Base-by-base conservation (phyloP, 1,284 basidiomycete species). In the Pseudozyma hubeiensis region DNA sequence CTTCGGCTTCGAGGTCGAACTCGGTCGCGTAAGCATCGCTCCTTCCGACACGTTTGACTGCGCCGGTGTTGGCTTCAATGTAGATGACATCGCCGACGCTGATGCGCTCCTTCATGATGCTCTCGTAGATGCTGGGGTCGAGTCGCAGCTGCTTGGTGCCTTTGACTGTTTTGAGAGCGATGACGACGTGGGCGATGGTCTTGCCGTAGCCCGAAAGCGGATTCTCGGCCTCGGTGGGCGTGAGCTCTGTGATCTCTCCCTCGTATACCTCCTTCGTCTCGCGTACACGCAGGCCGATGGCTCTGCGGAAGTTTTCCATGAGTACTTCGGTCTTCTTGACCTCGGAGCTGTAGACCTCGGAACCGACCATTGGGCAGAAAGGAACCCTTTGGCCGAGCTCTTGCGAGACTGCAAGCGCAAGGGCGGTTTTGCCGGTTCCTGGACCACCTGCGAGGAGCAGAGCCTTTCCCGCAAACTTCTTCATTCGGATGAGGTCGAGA, bases 181-280 rank as follows among this genome's bases (percentile, higher is more conserved):
- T 92, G 57, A 98, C 89, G 75, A 99, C 96, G 86, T 97, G 94
- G 31, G 93, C 94, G 63, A 99, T 94, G 1, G 96, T 98, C 87
- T 99, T 99, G 77, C 96, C 97, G 85, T 99, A 99, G 46, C 96
- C 96, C 62, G 92, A 81, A 5, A 84, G 59, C 7, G 81, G 81
- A 43, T 84, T 82, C 51, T 81, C 81, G 10, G 76, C 69, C 64
- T 84, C 97, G 34, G 93, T 91, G 0, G 96, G 96, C 3, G 96
- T 97, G 66, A 99, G 87, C 84, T 99, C 96, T 8, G 95, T 98
- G 35, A 99, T 92, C 86, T 99, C 97, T 64, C 96, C 96, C 85
- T 99, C 96, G 86, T 96, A 99, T 9, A 99, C 94, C 83, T 97
- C 94, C 85, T 99, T 99, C 3, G 94, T 97, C 86, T 99, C 96